These are phyloP conservation scores for Physcia stellaris DNA, from an alignment of 495 filamentous ascomycete genomes.

Conservation along the genomic window DNA sequence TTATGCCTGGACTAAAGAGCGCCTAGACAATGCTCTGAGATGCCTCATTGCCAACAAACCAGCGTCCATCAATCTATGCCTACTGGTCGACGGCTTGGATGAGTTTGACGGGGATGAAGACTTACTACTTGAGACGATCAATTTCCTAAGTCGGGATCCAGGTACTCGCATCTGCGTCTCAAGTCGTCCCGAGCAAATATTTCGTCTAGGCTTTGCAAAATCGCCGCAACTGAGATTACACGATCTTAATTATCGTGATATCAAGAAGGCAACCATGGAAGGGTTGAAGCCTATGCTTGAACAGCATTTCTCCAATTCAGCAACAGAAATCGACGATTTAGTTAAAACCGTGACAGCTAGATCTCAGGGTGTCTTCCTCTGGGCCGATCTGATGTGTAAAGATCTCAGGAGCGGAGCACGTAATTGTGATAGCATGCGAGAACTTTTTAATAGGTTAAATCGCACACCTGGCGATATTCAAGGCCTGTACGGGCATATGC, in stretches of 20 bases:
- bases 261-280: background rate
- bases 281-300: background rate
- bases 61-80: slow-evolving; percentile 19
- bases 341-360: slow-evolving; percentile 14
- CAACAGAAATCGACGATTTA: background rate
- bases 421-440: slow-evolving; percentile 3
- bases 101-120: slow-evolving; percentile 18
- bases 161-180: slow-evolving; percentile 36
- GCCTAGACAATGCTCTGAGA: background rate
- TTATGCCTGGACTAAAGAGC: slow-evolving; percentile 1
- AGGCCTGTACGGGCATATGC: slow-evolving; percentile 8
- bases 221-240: slow-evolving; percentile 2
- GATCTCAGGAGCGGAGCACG: slow-evolving; percentile 5
- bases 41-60: background rate
- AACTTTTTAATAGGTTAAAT: slow-evolving; percentile 2
- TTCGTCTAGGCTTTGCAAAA: slow-evolving; percentile 23
- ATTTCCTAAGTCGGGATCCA: slow-evolving; percentile 1
- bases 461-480: slow-evolving; percentile 5
- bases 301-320: background rate
- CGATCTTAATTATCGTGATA: slow-evolving; percentile 5
- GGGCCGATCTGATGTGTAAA: slow-evolving; percentile 9
- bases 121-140: slow-evolving; percentile 14
- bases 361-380: slow-evolving; percentile 24
- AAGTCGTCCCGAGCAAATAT: slow-evolving; percentile 34
- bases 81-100: slow-evolving; percentile 37